Conservation (phyloP, 208 protist species). For the Trichomonas tenax region DNA sequence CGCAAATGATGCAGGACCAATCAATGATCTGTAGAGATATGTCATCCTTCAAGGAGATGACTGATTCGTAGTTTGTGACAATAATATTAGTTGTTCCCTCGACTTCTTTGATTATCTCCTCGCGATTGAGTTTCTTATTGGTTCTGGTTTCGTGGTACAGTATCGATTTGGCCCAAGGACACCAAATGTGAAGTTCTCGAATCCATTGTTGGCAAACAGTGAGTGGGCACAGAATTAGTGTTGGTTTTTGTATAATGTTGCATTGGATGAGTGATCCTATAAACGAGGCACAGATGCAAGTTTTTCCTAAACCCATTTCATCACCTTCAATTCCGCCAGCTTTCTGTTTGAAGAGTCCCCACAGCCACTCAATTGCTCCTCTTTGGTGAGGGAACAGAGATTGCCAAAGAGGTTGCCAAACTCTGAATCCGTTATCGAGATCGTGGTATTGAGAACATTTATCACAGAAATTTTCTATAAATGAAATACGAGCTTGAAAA, state of each 20-base stretch:
- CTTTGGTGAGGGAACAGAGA: slow-evolving; percentile 48
- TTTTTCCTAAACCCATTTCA: slow-evolving; percentile 70
- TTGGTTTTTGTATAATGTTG: slow-evolving; percentile 49
- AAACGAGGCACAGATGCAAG: slow-evolving; percentile 64
- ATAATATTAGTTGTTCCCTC: neutral
- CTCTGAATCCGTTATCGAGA: neutral
- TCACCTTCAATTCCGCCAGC: slow-evolving; percentile 53
- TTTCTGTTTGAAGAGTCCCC: slow-evolving; percentile 68
- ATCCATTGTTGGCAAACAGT: slow-evolving; percentile 53
- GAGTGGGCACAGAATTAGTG: slow-evolving; percentile 55
- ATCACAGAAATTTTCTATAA: neutral
- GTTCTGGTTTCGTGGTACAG: slow-evolving; percentile 59
- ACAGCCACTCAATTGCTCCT: slow-evolving; percentile 74
- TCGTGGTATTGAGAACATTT: neutral
- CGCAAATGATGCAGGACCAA: neutral
- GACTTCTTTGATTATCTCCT: neutral
- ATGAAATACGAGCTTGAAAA: neutral
- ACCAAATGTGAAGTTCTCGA: slow-evolving; percentile 65
- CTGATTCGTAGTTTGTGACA: neutral
- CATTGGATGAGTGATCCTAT: slow-evolving; percentile 58
- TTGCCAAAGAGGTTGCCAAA: slow-evolving; percentile 43
- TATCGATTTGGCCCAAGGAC: slow-evolving; percentile 55
- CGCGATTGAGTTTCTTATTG: neutral
- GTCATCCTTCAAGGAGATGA: neutral
- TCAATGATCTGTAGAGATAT: neutral